These are phyloP conservation scores for Strobilomyces dryophilus DNA, from an alignment of 768 basidiomycete genomes.

Conservation along the genomic window DNA sequence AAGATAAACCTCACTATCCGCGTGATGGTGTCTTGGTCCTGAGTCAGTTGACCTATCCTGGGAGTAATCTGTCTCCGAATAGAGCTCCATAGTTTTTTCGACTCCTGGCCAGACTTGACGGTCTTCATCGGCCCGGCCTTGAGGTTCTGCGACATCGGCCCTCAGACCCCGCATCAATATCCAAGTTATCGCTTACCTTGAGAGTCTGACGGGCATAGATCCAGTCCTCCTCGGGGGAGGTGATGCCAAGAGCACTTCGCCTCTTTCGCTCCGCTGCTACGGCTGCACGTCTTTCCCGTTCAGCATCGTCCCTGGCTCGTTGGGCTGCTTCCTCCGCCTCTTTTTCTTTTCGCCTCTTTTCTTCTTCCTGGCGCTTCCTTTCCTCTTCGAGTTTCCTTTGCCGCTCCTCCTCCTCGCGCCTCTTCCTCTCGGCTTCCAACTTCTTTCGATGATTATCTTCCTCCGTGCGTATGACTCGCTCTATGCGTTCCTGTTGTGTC, in stretches of 20 bases:
- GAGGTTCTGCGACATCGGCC: constrained; percentile 40
- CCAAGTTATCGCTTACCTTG: constrained; percentile 38
- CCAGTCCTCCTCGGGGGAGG: constrained; percentile 65
- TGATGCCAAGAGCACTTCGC: constrained; percentile 46
- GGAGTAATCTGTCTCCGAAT: constrained; percentile 77
- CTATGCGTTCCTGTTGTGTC: constrained; percentile 53
- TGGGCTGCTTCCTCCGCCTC: constrained; percentile 30
- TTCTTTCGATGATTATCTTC: constrained; percentile 52
- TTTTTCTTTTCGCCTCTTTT: constrained; percentile 36
- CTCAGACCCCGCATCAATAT: constrained; percentile 22
- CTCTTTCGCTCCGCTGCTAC: constrained; percentile 36
- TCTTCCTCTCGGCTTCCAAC: constrained; percentile 55
- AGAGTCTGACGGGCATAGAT: constrained; percentile 47
- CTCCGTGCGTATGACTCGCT: constrained; percentile 57
- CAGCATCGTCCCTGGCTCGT: constrained; percentile 32
- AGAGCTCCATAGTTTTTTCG: constrained; percentile 61
- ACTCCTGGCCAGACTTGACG: constrained; percentile 54
- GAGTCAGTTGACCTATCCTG: constrained; percentile 84
- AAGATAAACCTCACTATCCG: constrained; percentile 52
- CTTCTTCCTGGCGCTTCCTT: constrained; percentile 38
- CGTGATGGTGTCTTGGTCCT: constrained; percentile 54
- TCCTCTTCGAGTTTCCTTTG: constrained; percentile 47
- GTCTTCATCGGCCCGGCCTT: constrained; percentile 61
- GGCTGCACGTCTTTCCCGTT: constrained; percentile 34
- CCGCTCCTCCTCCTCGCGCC: constrained; percentile 44